Evolutionary conservation across 306 rosid genomes (phyloP).

Genomic region (Citrullus colocynthis): DNA sequence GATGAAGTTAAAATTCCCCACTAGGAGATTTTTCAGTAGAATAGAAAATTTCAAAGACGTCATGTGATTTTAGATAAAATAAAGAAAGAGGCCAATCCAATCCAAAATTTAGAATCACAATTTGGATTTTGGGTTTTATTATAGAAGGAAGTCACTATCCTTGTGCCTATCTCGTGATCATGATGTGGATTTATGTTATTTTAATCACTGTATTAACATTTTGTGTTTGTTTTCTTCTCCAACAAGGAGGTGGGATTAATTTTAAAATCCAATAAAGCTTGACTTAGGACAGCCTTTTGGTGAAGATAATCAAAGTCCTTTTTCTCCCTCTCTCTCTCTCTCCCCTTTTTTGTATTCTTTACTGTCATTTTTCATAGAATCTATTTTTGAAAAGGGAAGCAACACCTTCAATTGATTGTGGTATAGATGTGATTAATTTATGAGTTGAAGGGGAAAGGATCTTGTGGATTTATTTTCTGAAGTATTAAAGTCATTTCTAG

Average conservation of each 20-base stretch:
- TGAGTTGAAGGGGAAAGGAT: not conserved
- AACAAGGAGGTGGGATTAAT: not conserved
- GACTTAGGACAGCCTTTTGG: constrained; percentile 35
- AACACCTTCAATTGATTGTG: not conserved
- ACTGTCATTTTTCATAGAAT: not conserved
- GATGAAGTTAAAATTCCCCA: not conserved
- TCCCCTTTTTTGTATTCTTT: not conserved
- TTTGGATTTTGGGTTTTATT: constrained; percentile 1
- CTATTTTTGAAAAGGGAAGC: not conserved
- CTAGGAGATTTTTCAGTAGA: not conserved
- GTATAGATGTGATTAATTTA: not conserved
- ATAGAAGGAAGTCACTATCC: not conserved
- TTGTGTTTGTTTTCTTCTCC: not conserved
- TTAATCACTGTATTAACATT: not conserved
- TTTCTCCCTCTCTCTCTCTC: not conserved
- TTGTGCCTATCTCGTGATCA: not conserved
- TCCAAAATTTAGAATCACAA: not conserved
- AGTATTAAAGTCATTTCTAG: not conserved
- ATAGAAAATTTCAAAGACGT: not conserved
- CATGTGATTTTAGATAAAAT: not conserved
- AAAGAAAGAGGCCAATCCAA: not conserved
- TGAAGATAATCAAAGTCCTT: not conserved
- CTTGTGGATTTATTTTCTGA: not conserved
- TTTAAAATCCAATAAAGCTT: constrained; percentile 20
- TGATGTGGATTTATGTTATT: constrained; percentile 4